Evolutionary conservation across 495 filamentous ascomycete genomes (phyloP), one percentile per base, ranked within the genome.

Genomic region (Penicillium diatomitis): DNA sequence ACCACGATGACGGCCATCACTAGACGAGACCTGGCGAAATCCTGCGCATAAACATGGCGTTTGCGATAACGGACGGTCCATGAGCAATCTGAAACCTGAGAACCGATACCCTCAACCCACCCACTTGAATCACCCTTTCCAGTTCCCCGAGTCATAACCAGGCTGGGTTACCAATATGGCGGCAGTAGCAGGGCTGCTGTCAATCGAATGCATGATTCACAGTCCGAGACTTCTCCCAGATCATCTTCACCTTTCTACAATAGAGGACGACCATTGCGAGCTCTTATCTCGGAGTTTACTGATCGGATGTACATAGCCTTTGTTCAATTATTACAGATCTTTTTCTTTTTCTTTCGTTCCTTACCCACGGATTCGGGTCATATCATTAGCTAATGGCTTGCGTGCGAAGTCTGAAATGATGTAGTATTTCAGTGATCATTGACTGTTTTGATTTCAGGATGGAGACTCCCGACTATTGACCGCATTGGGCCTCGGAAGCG

Each of bases 1-100:
- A 77, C 58, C 74, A 82, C 63, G 64, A 63, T 51, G 74, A 80
- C 27, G 54, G 41, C 45, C 69, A 71, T 61, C 71, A 74, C 62
- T 72, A 65, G 53, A 53, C 31, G 44, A 39, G 12, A 39, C 31
- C 43, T 43, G 33, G 20, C 20, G 20, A 20, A 20, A 20, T 2
- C 20, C 20, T 20, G 20, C 20, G 20, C 20, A 20, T 20, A 20
- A 20, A 20, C 20, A 20, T 20, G 20, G 20, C 32, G 45, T 45
- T 44, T 47, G 44, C 48, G 44, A 46, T 37, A 34, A 41, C 44
- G 37, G 46, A 49, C 47, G 47, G 44, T 50, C 48, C 46, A 53
- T 47, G 38, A 48, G 35, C 28, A 41, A 54, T 57, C 40, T 20
- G 20, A 20, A 38, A 53, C 41, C 51, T 51, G 53, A 63, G 42